Percentiles rank a stretch among this genome's conserved stretches.
Conservation (phyloP, 805 yeast species). For the Candida corydali region DNA sequence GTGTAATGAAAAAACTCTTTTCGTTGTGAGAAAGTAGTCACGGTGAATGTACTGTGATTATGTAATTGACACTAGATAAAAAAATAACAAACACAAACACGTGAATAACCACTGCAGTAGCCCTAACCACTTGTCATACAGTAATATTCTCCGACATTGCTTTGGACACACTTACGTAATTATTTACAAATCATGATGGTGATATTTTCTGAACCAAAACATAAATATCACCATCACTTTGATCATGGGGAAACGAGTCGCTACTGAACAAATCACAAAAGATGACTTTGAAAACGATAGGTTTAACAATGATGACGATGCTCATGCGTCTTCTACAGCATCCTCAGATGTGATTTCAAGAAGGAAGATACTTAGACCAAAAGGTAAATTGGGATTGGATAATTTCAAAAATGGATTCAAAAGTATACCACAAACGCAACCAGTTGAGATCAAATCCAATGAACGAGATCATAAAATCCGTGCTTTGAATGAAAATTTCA, state of each 20-base stretch:
- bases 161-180: too few relatives aligned
- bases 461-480: constrained; percentile 48
- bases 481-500: constrained; percentile 64
- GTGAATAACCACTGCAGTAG: neutral
- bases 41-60: too few relatives aligned
- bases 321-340: constrained; percentile 32
- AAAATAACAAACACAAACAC: neutral
- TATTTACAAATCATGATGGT: too few relatives aligned
- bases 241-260: constrained; percentile 64
- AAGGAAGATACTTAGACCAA: constrained; percentile 66
- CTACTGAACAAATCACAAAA: constrained; percentile 59
- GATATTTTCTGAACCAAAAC: too few relatives aligned
- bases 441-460: neutral
- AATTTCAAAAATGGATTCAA: neutral
- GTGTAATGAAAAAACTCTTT: constrained; percentile 2
- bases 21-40: neutral
- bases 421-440: neutral
- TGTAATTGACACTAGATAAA: too few relatives aligned
- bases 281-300: constrained; percentile 30
- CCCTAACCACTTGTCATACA: too few relatives aligned
- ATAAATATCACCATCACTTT: neutral
- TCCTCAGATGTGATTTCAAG: constrained; percentile 55
- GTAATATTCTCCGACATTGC: too few relatives aligned
- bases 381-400: constrained; percentile 18
- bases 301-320: constrained; percentile 16